Evolutionary conservation across 257 asterid genomes (phyloP).

Genomic region (Verbascum thapsus): DNA sequence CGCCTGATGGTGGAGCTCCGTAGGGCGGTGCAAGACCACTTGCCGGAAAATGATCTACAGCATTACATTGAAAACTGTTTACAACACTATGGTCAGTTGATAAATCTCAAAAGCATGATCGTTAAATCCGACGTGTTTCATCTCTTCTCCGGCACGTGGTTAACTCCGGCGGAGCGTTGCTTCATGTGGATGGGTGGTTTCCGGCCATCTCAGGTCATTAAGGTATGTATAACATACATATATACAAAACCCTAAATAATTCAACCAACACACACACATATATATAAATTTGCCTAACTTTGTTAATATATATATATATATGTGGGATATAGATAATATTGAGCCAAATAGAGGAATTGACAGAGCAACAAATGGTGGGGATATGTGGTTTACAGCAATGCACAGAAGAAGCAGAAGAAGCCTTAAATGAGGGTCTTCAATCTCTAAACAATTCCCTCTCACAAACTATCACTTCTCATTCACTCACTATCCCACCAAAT

Average conservation of each 20-base stretch:
- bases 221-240: slow-evolving; percentile 31
- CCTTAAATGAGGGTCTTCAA: slow-evolving; percentile 63
- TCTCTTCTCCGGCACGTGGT: slow-evolving; percentile 60
- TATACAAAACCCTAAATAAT: background rate
- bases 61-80: slow-evolving; percentile 56
- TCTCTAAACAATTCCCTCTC: slow-evolving; percentile 50
- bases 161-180: slow-evolving; percentile 64
- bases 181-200: slow-evolving; percentile 67
- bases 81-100: slow-evolving; percentile 62
- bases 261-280: no score
- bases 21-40: slow-evolving; percentile 58
- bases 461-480: slow-evolving; percentile 52
- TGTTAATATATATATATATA: no score
- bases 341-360: slow-evolving; percentile 57
- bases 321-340: slow-evolving; percentile 40
- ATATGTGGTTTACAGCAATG: slow-evolving; percentile 62
- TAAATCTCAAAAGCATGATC: slow-evolving; percentile 57
- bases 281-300: background rate
- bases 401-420: slow-evolving; percentile 69
- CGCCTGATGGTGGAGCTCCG: slow-evolving; percentile 70
- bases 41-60: slow-evolving; percentile 72
- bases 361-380: slow-evolving; percentile 66
- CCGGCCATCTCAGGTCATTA: slow-evolving; percentile 59
- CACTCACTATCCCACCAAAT: slow-evolving; percentile 47
- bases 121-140: slow-evolving; percentile 65